A percentile compares a stretch with the other conserved stretches of the same genome.
Conservation (phyloP, 73 alveolate genomes). For the Halteria grandinella region DNA sequence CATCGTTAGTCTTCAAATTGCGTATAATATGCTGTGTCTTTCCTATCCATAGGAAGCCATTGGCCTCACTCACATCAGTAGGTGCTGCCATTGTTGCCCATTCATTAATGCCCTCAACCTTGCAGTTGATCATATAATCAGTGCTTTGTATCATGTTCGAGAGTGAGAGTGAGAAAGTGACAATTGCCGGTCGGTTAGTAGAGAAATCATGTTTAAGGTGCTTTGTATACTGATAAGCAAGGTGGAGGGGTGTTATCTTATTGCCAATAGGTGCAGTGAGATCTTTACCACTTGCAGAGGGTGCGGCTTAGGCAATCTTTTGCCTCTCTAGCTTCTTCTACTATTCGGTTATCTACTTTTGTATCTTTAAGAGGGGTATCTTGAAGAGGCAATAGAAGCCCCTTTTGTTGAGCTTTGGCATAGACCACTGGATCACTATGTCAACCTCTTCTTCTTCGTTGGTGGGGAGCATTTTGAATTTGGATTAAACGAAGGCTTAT, state of each 20-base stretch:
- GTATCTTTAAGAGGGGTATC: slow-evolving; percentile 10
- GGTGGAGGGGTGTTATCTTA: slow-evolving; percentile 29
- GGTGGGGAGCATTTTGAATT: slow-evolving; percentile 4
- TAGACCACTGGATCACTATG: slow-evolving; percentile 23
- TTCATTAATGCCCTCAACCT: slow-evolving; percentile 21
- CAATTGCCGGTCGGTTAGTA: background rate
- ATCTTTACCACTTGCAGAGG: slow-evolving; percentile 7
- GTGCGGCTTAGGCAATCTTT: background rate
- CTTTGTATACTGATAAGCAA: slow-evolving; percentile 12
- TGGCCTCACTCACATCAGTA: slow-evolving; percentile 35
- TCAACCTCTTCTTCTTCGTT: slow-evolving; percentile 43
- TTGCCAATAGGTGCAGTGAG: too few species aligned
- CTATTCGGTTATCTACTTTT: slow-evolving; percentile 7
- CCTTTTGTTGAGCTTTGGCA: slow-evolving; percentile 8
- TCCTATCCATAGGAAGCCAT: slow-evolving; percentile 40
- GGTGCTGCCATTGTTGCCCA: slow-evolving; percentile 34
- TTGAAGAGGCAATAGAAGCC: slow-evolving; percentile 45
- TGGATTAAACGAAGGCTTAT: slow-evolving; percentile 20
- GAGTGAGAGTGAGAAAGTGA: background rate
- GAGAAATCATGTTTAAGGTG: background rate
- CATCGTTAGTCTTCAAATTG: slow-evolving; percentile 10
- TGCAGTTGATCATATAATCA: slow-evolving; percentile 1
- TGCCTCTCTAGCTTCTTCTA: slow-evolving; percentile 5
- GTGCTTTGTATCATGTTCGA: slow-evolving; percentile 9
- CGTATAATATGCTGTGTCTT: slow-evolving; percentile 14